Base-by-base conservation (phyloP, 371 early-diverging fungal genomes). In the Actinomortierella wolfii region DNA sequence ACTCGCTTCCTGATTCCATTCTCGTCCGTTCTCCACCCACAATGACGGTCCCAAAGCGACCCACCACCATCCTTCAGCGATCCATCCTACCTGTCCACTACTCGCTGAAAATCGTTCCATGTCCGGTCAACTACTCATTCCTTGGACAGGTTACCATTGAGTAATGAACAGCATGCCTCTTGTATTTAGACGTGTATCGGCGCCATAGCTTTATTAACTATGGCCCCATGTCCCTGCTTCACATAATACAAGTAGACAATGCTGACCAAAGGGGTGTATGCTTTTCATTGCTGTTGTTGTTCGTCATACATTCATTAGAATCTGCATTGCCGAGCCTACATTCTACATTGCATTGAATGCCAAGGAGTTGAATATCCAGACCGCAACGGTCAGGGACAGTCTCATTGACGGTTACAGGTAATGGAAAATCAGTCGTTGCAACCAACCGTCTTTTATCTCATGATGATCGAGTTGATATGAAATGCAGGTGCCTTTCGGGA, bases 81-180 rank as follows among this genome's bases (percentile, higher is more conserved):
- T 66, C 67, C 62, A 66, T 73, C 63, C 56, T 73, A 48, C 73
- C 73, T 45, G 50, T 66, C 48, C 73, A 73, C 51, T 73, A 73
- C 54, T 61, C 47, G 29, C 59, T 73, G 15, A 73, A 73, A 59
- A 73, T 73, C 34, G 62, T 73, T 11, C 73, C 73, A 20, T 73
- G 73, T 56, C 73, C 73, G 1, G 62, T 73, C 53, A 62, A 73
- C 51, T 73, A 59, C 50, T 66, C 66, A 2, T 73, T 73, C 44
- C 67, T 73, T n/a, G 73, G 73, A 47, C 67, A 66, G 45, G 65
- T 66, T 43, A 66, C 73, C 24, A 62, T 73, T 34, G 73, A 73
- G 73, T 73, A 73, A 58, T 66, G 21, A 20, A 40, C 20, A 17
- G 4, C 3, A 2, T 34, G 43, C 44, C 51, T 46, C 24, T 45